phyloP scores from a whole-genome alignment of 78 protist genomes.

The Dictyostelium citrinum region DNA sequence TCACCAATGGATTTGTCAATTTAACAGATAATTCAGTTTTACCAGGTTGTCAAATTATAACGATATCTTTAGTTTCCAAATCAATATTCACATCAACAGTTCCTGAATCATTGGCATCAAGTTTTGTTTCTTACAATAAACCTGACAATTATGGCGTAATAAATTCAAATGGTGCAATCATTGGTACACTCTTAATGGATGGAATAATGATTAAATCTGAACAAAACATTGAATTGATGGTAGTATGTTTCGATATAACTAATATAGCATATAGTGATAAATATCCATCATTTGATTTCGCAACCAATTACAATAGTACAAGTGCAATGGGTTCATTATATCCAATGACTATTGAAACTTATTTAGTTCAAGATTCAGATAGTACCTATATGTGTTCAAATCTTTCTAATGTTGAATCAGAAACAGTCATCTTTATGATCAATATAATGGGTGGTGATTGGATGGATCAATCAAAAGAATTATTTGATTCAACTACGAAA shows the following conservation, averaged over 20 bases:
- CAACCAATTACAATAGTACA: neutral
- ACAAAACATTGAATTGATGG: neutral
- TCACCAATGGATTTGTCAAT: neutral
- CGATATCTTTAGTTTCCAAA: neutral
- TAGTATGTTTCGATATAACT: neutral
- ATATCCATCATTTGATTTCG: constrained; percentile 7
- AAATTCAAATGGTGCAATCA: neutral
- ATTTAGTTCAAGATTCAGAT: neutral
- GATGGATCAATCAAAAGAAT: neutral
- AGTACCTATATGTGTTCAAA: neutral
- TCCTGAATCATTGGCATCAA: constrained; percentile 4
- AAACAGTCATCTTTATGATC: neutral
- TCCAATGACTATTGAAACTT: neutral
- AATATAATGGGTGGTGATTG: neutral
- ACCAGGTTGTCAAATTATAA: neutral
- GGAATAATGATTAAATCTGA: constrained; percentile 36
- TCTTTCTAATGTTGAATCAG: neutral
- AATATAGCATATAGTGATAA: neutral
- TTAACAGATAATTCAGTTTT: constrained; percentile 5
- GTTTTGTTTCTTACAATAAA: constrained; percentile 17
- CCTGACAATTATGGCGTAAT: constrained; percentile 26
- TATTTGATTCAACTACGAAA: neutral
- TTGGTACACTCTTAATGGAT: constrained; percentile 36
- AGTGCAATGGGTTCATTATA: neutral
- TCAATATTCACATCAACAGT: neutral